Base-by-base conservation (phyloP, 768 basidiomycete species). In the Pleurotus giganteus region DNA sequence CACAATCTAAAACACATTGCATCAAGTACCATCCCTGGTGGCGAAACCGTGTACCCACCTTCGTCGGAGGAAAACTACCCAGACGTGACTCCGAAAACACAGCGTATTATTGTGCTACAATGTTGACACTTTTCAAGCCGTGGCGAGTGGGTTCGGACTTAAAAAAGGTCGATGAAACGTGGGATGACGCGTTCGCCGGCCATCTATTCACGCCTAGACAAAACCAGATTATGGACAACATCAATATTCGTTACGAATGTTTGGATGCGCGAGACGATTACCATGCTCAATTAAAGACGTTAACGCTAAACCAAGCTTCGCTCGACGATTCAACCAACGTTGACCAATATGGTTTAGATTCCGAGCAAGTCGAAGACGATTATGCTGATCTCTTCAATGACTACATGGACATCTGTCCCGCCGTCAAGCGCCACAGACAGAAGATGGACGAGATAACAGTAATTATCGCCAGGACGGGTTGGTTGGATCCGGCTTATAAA, bases 181-280 rank as follows among this genome's bases (percentile, higher is more conserved):
- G 68, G 62, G 56, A 61, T 42, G 55, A 60, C 26, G 46, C 59
- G 1, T 65, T 63, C 43, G 11, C 17, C n/a, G 31, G 17, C 2
- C 45, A 63, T 47, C 15, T 50, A 2, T 63, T 69, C 36, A 56
- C 59, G 1, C 8, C 23, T 0, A 19, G 44, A 21, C 57, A 65
- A n/a, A 7, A 3, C 5, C 9, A 58, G n/a, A 24, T 69, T 2
- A 64, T 70, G 58, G n/a, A 37, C 2, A 63, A 68, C 31, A 60
- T 69, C 42, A 61, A 66, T 34, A 2, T 71, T 4, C 27, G 55
- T 7, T 68, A 68, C 54, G 68, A 68, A 42, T 71, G 70, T 45
- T 36, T 58, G 7, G 67, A 70, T 59, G 70, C 63, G 4, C 17
- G 60, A 21, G 70, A 71, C 58, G 66, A 71, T 57, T 66, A 62